Conservation (phyloP, 768 basidiomycete genomes). For the Sporobolomyces phaffii region DNA sequence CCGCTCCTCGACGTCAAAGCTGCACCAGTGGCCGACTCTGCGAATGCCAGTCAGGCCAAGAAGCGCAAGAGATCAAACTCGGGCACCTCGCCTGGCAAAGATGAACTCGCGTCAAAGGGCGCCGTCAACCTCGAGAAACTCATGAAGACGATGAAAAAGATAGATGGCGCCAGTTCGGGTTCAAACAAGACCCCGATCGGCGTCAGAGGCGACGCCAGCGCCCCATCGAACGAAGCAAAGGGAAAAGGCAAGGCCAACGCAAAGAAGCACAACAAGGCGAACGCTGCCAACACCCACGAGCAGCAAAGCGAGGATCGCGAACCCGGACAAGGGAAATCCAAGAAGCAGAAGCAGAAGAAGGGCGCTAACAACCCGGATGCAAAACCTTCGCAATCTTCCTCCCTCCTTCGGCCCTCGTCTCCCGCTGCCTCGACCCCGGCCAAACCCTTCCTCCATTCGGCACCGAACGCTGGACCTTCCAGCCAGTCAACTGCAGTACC, state of each 20-base stretch:
- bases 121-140: conserved; percentile 61
- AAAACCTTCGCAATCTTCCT: conserved; percentile 11
- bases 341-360: conserved; percentile 9
- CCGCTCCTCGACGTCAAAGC: conserved; percentile 24
- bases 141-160: conserved; percentile 51
- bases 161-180: neutral
- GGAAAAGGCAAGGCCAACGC: conserved; percentile 4
- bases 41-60: neutral
- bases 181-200: conserved; percentile 9
- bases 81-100: conserved; percentile 28
- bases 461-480: conserved; percentile 51
- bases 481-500: conserved; percentile 47
- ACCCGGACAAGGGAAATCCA: neutral
- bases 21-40: conserved; percentile 1
- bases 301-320: neutral
- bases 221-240: neutral
- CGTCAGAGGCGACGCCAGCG: neutral
- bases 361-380: neutral
- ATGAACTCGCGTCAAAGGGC: conserved; percentile 46
- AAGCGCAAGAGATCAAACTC: conserved; percentile 28
- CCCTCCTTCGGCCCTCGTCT: conserved; percentile 1
- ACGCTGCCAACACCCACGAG: neutral
- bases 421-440: neutral
- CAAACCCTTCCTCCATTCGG: neutral
- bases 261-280: conserved; percentile 19